A percentile compares a stretch with the other conserved stretches of the same genome.
These are phyloP conservation scores for Helianthus tuberosus DNA, from an alignment of 129 eudicot species.

Conservation along the genomic window DNA sequence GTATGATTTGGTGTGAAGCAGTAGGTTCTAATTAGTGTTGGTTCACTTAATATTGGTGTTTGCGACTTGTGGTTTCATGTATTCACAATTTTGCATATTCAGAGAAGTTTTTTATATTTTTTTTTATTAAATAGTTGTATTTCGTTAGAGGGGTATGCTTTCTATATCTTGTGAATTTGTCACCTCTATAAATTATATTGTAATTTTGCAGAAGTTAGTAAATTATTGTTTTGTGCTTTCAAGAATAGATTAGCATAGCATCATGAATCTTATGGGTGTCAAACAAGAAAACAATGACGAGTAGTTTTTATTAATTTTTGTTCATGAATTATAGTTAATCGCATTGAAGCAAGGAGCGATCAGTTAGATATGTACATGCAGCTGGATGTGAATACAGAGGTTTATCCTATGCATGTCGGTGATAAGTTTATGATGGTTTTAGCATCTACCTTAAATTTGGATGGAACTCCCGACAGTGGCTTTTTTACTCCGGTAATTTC, in stretches of 20 bases:
- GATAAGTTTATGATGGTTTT: constrained; percentile 85
- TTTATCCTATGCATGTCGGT: constrained; percentile 78
- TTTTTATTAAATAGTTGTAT: not conserved
- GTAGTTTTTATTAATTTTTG: not conserved
- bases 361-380: constrained; percentile 78
- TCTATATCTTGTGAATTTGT: not conserved
- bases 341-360: constrained; percentile 76
- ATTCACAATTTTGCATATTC: constrained; percentile 1
- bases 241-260: constrained; percentile 5
- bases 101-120: not conserved
- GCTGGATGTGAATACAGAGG: constrained; percentile 78
- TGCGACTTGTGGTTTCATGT: constrained; percentile 1
- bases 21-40: not conserved
- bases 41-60: constrained; percentile 4
- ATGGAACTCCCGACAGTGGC: constrained; percentile 94
- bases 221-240: constrained; percentile 1
- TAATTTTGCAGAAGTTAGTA: not conserved
- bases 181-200: not conserved
- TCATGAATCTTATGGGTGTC: not conserved
- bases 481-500: constrained; percentile 65
- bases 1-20: not conserved
- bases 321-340: constrained; percentile 49
- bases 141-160: not conserved
- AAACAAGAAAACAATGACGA: not conserved
- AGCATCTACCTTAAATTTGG: constrained; percentile 87